A percentile compares a stretch with the other conserved stretches of the same genome.
These are phyloP conservation scores for Piper betle DNA, from an alignment of 164 flowering plant genomes.

Conservation along the genomic window DNA sequence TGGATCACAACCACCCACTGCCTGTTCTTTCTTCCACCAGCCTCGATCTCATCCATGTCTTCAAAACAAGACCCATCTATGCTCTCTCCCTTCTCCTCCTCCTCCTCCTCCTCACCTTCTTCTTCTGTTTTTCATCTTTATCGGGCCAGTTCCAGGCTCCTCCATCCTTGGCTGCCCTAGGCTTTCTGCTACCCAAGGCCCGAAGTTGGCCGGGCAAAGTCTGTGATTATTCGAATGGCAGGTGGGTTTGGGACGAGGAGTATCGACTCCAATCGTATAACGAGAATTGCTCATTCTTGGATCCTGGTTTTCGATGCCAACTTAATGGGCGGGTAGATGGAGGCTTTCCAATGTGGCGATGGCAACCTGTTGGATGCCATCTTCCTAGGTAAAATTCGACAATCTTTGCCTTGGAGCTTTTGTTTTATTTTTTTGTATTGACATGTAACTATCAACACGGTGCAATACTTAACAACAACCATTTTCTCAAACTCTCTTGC, in stretches of 20 bases:
- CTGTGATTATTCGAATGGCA: not conserved
- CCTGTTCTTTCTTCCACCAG: not conserved
- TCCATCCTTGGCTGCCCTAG: not conserved
- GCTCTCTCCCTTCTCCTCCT: not conserved
- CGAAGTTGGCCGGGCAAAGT: not conserved
- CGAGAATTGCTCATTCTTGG: constrained; percentile 39
- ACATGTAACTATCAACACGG: not conserved
- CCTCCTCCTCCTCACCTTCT: not conserved
- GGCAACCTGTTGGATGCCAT: constrained; percentile 59
- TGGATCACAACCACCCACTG: not conserved
- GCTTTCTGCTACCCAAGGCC: not conserved
- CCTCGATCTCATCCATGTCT: not conserved
- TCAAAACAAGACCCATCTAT: not conserved
- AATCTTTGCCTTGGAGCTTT: too few species aligned
- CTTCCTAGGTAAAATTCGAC: constrained; percentile 41
- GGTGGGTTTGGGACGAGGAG: not conserved
- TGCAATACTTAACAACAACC: not conserved
- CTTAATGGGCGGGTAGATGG: constrained; percentile 39
- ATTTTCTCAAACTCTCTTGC: not conserved
- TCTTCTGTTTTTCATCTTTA: not conserved
- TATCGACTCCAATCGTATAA: not conserved
- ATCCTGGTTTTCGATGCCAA: constrained; percentile 53
- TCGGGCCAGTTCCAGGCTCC: not conserved
- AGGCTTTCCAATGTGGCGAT: constrained; percentile 49
- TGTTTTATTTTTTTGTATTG: too few species aligned